Evolutionary conservation across 192 early-diverging fungal species (phyloP).

Genomic region (Fimicolochytrium jonesii): DNA sequence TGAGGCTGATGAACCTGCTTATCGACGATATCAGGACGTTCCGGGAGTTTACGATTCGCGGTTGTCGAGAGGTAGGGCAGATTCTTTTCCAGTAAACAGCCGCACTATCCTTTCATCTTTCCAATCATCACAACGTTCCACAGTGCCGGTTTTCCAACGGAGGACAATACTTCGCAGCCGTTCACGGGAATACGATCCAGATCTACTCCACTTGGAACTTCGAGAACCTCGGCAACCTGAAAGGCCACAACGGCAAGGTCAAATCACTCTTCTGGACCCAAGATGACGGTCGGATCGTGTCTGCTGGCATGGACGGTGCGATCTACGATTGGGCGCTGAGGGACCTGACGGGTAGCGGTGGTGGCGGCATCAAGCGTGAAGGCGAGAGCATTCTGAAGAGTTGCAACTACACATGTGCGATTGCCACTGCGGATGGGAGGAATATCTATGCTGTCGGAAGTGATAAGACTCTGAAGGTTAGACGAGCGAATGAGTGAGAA

Average conservation of each 20-base stretch:
- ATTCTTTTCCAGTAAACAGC: not conserved
- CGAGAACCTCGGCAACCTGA: conserved; percentile 53
- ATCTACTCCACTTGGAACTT: conserved; percentile 61
- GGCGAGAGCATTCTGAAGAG: conserved; percentile 57
- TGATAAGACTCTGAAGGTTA: conserved; percentile 55
- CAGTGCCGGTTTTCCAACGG: conserved; percentile 58
- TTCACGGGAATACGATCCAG: conserved; percentile 57
- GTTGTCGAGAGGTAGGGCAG: conserved; percentile 48
- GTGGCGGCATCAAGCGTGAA: conserved; percentile 46
- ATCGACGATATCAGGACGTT: conserved; percentile 58
- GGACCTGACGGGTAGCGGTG: conserved; percentile 38
- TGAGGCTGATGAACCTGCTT: conserved; percentile 57
- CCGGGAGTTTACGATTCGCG: conserved; percentile 56
- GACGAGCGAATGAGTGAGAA: too few relatives aligned
- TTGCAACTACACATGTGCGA: conserved; percentile 52
- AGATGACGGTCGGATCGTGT: conserved; percentile 53
- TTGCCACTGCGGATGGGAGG: conserved; percentile 46
- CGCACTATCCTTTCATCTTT: not conserved
- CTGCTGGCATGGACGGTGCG: conserved; percentile 57
- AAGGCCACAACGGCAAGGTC: conserved; percentile 63
- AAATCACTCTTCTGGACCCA: conserved; percentile 48
- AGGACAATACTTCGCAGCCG: conserved; percentile 59
- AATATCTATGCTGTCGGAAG: conserved; percentile 54
- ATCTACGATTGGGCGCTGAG: conserved; percentile 56
- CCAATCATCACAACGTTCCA: not conserved